Evolutionary conservation across 2,329 filamentous ascomycete species (phyloP).

Genomic region (Drechslerella coelobrocha): DNA sequence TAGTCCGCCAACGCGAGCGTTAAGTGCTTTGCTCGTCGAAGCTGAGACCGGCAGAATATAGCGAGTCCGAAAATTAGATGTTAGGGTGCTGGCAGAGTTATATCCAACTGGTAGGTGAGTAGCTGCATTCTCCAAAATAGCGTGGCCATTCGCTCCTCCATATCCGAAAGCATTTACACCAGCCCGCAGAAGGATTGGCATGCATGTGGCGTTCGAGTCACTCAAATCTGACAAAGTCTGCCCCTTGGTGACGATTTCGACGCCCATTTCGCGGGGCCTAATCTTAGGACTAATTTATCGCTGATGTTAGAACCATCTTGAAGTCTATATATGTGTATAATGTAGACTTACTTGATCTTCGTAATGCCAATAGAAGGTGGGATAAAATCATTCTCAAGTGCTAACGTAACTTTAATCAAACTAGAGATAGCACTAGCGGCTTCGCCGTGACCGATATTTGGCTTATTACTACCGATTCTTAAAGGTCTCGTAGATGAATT

Average conservation of each 20-base stretch:
- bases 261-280: not conserved
- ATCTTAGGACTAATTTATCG: constrained; percentile 8
- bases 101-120: constrained; percentile 11
- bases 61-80: not conserved
- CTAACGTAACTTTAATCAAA: constrained; percentile 23
- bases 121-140: constrained; percentile 20
- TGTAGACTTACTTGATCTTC: constrained; percentile 4
- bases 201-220: too few species aligned
- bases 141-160: constrained; percentile 48
- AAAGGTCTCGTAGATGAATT: constrained; percentile 56
- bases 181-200: not conserved
- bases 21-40: constrained; percentile 7
- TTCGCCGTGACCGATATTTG: constrained; percentile 66
- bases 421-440: constrained; percentile 51
- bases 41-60: constrained; percentile 25
- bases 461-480: constrained; percentile 64
- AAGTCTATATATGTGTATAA: not conserved
- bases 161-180: constrained; percentile 56
- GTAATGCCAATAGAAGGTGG: constrained; percentile 23
- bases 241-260: constrained; percentile 15
- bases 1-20: not conserved
- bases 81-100: not conserved
- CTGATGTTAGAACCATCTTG: not conserved
- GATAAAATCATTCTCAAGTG: constrained; percentile 27
- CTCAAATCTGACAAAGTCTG: constrained; percentile 11